Base-by-base conservation (phyloP, 202 grass and related monocot genomes). In the Brachypodium distachyon region DNA sequence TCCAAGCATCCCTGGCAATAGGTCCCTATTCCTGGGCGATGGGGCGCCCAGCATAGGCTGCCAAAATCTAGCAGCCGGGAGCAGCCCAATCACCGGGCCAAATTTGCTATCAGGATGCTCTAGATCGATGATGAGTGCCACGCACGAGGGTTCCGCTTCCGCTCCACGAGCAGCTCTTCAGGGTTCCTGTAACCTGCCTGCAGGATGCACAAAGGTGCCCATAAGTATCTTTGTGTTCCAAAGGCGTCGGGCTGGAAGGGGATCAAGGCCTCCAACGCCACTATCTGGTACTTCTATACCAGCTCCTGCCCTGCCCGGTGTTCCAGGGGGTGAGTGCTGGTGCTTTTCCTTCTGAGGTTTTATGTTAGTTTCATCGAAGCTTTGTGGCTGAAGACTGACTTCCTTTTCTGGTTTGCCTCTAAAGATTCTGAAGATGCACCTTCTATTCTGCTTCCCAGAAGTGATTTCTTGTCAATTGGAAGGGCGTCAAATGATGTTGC, bases 171-270 rank as follows among this genome's bases (percentile, higher is more conserved):
- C 67, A 47, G 27, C 31, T 26, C 23, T 31, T 13, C 40, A 40
- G 21, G 46, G 41, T 72, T 51, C 74, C 51, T 40, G 39, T 57
- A 74, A 70, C 81, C 5, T 82, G 23, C 78, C 67, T 79, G n/a
- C 52, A 4, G 83, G 68, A 26, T 74, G 53, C 79, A 82, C 87
- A 3, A 78, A 83, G 54, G 79, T 83, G 70, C 87, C 82, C 14
- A 79, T 77, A 34, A 78, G 19, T 57, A 90, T 86, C 42, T 0
- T 86, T 42, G 53, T 85, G 69, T 64, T 90, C 31, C 78, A 74
- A 54, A 70, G 69, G 78, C 72, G 49, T 6, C 39, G 58, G 51
- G 53, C 42, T 1, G 78, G 73, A 78, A 86, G 41, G 61, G 61
- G 25, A 10, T 56, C 61, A 0, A 74, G 74, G 47, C 5, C 63